Conservation (phyloP, 1,284 basidiomycete species). For the Tetrapyrgos nigripes region DNA sequence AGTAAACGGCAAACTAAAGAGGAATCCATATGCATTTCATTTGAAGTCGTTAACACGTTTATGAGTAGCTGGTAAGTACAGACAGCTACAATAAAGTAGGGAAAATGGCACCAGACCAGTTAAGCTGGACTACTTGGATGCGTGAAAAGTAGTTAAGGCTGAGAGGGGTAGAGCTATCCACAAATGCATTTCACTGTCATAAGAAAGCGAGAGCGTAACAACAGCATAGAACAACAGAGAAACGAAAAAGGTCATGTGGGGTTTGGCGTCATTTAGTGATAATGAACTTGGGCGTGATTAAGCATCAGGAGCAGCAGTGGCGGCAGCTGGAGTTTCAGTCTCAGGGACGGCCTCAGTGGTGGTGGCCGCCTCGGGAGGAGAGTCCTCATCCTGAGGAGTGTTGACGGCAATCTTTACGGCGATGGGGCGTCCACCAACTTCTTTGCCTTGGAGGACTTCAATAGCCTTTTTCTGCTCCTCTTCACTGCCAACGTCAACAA, state of each 20-base stretch:
- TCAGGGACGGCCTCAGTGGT: slow-evolving; percentile 34
- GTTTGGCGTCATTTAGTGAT: slow-evolving; percentile 19
- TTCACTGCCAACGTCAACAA: slow-evolving; percentile 88
- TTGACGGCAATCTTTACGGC: slow-evolving; percentile 92
- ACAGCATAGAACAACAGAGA: slow-evolving; percentile 24
- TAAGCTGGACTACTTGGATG: slow-evolving; percentile 19
- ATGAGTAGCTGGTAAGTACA: slow-evolving; percentile 12
- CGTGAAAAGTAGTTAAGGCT: slow-evolving; percentile 15
- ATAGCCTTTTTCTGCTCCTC: slow-evolving; percentile 89
- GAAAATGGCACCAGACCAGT: slow-evolving; percentile 18
- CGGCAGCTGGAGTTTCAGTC: slow-evolving; percentile 28
- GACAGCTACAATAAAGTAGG: slow-evolving; percentile 17
- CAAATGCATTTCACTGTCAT: slow-evolving; percentile 21
- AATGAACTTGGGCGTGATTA: slow-evolving; percentile 8
- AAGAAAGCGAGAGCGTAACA: slow-evolving; percentile 26
- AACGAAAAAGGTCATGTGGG: slow-evolving; percentile 24
- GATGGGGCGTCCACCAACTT: slow-evolving; percentile 79
- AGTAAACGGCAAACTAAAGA: no score
- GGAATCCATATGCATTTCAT: no score
- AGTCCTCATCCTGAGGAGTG: slow-evolving; percentile 53
- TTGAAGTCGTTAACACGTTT: slow-evolving; percentile 2
- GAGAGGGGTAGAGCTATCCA: slow-evolving; percentile 10
- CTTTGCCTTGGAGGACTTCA: slow-evolving; percentile 80
- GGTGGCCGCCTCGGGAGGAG: slow-evolving; percentile 38
- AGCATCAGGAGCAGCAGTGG: slow-evolving; percentile 21